Conservation (phyloP, 2,329 filamentous ascomycete genomes). For the Nemania sp. region DNA sequence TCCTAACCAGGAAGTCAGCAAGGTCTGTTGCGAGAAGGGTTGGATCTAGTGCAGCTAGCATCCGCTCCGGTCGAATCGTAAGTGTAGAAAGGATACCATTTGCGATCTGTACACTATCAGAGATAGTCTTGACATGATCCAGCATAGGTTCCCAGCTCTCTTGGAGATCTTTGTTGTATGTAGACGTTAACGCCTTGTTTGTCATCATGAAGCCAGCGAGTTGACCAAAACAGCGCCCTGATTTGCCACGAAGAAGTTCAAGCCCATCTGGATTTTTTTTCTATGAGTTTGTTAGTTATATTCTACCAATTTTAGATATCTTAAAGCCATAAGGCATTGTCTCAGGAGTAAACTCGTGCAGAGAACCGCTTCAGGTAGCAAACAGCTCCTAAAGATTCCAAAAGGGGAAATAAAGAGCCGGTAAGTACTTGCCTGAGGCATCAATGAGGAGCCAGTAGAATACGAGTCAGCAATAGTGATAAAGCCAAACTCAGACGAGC, state of each 20-base stretch:
- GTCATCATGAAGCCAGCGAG: conserved; percentile 67
- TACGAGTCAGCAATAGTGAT: conserved; percentile 74
- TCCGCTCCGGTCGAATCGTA: conserved; percentile 70
- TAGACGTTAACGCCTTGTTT: conserved; percentile 59
- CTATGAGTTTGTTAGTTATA: conserved; percentile 5
- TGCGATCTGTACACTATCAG: conserved; percentile 80
- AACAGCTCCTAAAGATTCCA: conserved; percentile 10
- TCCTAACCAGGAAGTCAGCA: conserved; percentile 68
- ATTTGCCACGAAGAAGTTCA: conserved; percentile 73
- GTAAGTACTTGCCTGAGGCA: conserved; percentile 15
- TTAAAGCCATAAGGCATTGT: conserved; percentile 6
- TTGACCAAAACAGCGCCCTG: conserved; percentile 76
- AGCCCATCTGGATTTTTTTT: conserved; percentile 65
- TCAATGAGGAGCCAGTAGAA: conserved; percentile 50
- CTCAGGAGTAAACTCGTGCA: conserved; percentile 5
- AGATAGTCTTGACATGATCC: conserved; percentile 79
- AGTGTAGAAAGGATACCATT: conserved; percentile 79
- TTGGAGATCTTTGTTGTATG: conserved; percentile 84
- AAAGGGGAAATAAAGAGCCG: conserved; percentile 8
- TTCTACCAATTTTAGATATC: conserved; percentile 11
- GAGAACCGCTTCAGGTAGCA: conserved; percentile 7
- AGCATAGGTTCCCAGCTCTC: conserved; percentile 84
- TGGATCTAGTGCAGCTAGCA: conserved; percentile 76
- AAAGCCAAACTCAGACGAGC: conserved; percentile 73
- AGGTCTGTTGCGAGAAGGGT: conserved; percentile 81